Conservation (phyloP, 495 filamentous ascomycete species). For the Xylaria grammica region DNA sequence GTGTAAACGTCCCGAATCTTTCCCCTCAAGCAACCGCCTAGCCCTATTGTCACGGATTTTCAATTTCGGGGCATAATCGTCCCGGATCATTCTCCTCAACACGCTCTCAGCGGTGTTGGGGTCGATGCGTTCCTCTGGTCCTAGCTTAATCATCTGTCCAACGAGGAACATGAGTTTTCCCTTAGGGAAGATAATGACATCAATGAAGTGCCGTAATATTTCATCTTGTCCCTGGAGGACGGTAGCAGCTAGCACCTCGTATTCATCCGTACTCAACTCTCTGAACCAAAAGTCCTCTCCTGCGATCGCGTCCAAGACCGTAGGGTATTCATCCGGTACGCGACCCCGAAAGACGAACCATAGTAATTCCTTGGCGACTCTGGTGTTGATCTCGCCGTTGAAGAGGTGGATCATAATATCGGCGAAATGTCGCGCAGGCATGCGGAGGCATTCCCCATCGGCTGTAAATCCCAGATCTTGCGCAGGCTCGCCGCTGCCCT, state of each 20-base stretch:
- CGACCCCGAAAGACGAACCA: slow-evolving; percentile 56
- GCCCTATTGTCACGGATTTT: slow-evolving; percentile 8
- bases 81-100: slow-evolving; percentile 61
- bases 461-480: slow-evolving; percentile 45
- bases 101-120: slow-evolving; percentile 71
- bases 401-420: slow-evolving; percentile 69
- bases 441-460: slow-evolving; percentile 50
- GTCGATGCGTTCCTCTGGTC: slow-evolving; percentile 78
- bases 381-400: slow-evolving; percentile 71
- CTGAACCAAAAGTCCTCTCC: slow-evolving; percentile 68
- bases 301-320: slow-evolving; percentile 65
- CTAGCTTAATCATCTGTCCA: slow-evolving; percentile 84
- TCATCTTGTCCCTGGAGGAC: slow-evolving; percentile 59
- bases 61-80: slow-evolving; percentile 27
- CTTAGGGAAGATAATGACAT: slow-evolving; percentile 61
- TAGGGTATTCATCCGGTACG: slow-evolving; percentile 51
- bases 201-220: slow-evolving; percentile 71
- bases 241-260: slow-evolving; percentile 58
- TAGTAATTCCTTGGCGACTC: slow-evolving; percentile 76
- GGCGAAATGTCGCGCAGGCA: slow-evolving; percentile 67
- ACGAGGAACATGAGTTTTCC: slow-evolving; percentile 88
- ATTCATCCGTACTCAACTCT: slow-evolving; percentile 65
- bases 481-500: slow-evolving; percentile 39
- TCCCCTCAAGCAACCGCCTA: slow-evolving; percentile 36
- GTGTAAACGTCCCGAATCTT: slow-evolving; percentile 50